Evolutionary conservation across 441 rosid species (phyloP).

Genomic region (Gossypium davidsonii): DNA sequence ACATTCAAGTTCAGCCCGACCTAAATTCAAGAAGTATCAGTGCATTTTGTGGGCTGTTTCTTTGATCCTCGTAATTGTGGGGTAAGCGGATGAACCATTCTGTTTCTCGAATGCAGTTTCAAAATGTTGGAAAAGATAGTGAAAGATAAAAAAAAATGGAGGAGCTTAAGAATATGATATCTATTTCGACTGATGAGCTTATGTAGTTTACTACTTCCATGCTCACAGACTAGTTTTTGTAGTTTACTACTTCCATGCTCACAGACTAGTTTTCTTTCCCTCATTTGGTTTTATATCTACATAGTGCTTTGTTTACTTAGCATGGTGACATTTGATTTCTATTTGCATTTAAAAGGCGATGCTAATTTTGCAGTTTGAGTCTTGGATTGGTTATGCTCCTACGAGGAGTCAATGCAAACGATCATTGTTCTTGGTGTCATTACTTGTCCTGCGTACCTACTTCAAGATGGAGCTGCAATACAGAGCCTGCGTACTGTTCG

Average conservation of each 20-base stretch:
- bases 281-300: neutral
- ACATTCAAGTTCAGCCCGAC: conserved; percentile 19
- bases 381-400: conserved; percentile 52
- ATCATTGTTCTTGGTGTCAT: conserved; percentile 91
- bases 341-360: conserved; percentile 1
- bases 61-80: conserved; percentile 46
- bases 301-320: neutral
- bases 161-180: neutral
- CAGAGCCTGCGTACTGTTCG: conserved; percentile 52
- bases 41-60: conserved; percentile 58
- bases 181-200: neutral
- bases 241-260: neutral
- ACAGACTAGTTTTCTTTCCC: neutral
- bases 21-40: conserved; percentile 63
- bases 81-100: conserved; percentile 40
- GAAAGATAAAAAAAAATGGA: neutral
- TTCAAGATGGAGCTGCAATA: conserved; percentile 72
- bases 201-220: neutral
- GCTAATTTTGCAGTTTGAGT: conserved; percentile 39
- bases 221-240: neutral
- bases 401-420: conserved; percentile 72
- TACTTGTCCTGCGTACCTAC: conserved; percentile 85
- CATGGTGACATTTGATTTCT: neutral
- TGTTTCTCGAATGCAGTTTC: neutral
- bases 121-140: neutral